Conservation (phyloP, 345 rosid species). For the Rhizophora mangle region DNA sequence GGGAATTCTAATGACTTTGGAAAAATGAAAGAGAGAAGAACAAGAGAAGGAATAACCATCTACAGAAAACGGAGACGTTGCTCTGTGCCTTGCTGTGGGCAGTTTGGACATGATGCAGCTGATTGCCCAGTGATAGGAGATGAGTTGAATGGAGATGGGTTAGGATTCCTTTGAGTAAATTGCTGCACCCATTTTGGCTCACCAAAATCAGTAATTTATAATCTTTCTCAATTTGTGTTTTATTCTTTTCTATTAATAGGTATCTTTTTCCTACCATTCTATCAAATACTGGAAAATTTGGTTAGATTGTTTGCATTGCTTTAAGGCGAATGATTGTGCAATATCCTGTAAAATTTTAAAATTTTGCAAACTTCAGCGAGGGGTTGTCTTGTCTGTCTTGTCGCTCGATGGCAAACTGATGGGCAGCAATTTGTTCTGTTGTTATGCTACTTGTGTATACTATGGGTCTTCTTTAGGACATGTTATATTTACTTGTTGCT, state of each 20-base stretch:
- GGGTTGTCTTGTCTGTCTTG: too few species aligned
- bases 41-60: conserved; percentile 34
- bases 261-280: background rate
- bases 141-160: conserved; percentile 22
- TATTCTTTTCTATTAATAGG: background rate
- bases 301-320: background rate
- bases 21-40: conserved; percentile 48
- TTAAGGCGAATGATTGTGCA: background rate
- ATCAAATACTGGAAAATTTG: background rate
- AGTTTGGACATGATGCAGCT: conserved; percentile 45
- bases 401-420: too few species aligned
- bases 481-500: too few species aligned
- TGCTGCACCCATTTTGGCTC: background rate
- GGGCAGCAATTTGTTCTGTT: too few species aligned
- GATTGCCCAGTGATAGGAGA: conserved; percentile 43
- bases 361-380: too few species aligned
- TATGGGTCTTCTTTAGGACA: too few species aligned
- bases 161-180: conserved; percentile 28
- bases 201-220: background rate
- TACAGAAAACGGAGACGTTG: conserved; percentile 38
- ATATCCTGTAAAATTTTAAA: too few species aligned
- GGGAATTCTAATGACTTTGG: conserved; percentile 36
- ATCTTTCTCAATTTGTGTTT: background rate
- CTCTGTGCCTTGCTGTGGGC: conserved; percentile 45
- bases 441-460: too few species aligned